Evolutionary conservation across 2,329 filamentous ascomycete genomes (phyloP), one percentile per base, ranked within the genome.

Genomic region (Beauveria rudraprayagi): DNA sequence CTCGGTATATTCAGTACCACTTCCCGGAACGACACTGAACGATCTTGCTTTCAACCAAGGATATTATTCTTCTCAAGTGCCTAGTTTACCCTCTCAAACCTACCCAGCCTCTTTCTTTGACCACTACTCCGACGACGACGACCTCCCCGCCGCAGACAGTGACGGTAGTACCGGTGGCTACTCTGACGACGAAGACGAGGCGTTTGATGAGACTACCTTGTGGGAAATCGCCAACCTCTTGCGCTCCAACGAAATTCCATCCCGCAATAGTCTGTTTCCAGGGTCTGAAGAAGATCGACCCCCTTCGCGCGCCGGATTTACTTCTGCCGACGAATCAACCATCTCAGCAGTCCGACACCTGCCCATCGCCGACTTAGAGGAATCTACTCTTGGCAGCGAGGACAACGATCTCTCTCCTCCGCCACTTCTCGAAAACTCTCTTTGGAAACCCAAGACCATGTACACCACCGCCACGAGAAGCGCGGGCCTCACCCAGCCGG

Each of bases 181-280:
- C 34, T 69, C 70, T 19, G 70, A 74, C 44, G 69, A 69, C 47
- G 77, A 75, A 51, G 80, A 79, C 43, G 81, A 82, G 56, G 79
- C 77, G 24, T 85, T 86, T 64, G 84, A 86, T 63, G 84, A 87
- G 71, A 80, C 74, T 10, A 86, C 83, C 1, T 72, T 87, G 28
- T 86, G 83, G 81, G 83, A 87, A 68, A 87, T 87, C 71, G 84
- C 83, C 62, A 83, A 75, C 63, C 74, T 87, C 46, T 73, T 87
- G 11, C 79, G 80, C 69, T 75, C 78, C 2, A 77, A 80, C 60
- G 70, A 78, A 54, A 71, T 84, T 5, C 81, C 82, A 3, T 80
- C 81, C 14, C 80, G 76, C 65, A 68, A 79, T 47, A 84, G 80
- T 66, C 69, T 85, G 9, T 69, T 83, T 19, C 78, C 77, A 11